Conservation (phyloP, 2,329 filamentous ascomycete species). For the Diaporthe vaccinii region DNA sequence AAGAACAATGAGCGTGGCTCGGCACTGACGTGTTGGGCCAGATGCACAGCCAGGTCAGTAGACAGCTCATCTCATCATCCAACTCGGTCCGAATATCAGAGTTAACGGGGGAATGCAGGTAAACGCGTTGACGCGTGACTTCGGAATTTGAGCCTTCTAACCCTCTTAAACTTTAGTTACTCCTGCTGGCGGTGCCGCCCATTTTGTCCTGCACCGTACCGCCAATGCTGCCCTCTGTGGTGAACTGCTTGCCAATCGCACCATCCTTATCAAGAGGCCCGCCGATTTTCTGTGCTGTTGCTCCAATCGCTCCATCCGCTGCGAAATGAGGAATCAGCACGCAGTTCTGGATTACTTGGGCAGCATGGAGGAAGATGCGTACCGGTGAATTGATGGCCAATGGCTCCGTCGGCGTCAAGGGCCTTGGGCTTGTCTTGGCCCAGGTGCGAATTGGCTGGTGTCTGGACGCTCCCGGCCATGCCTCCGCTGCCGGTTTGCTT, state of each 20-base stretch:
- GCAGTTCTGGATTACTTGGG: neutral
- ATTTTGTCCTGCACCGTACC: conserved; percentile 63
- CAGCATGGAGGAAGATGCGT: neutral
- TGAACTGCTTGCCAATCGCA: conserved; percentile 68
- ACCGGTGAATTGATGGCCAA: conserved; percentile 70
- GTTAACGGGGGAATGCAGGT: too few relatives aligned
- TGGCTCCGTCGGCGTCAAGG: conserved; percentile 63
- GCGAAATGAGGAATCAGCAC: neutral
- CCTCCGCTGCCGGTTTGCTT: conserved; percentile 38
- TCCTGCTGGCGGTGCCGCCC: conserved; percentile 53
- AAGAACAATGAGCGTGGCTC: too few relatives aligned
- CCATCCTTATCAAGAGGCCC: conserved; percentile 65
- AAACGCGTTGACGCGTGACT: too few relatives aligned
- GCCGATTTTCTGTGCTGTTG: conserved; percentile 63
- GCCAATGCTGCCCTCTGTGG: conserved; percentile 64
- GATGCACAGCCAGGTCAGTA: too few relatives aligned
- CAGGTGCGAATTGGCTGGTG: conserved; percentile 45
- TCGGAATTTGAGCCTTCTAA: neutral
- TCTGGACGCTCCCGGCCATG: conserved; percentile 40
- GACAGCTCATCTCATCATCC: too few relatives aligned
- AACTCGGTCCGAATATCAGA: too few relatives aligned
- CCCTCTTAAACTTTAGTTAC: neutral
- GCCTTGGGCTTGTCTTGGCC: conserved; percentile 52
- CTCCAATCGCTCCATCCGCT: conserved; percentile 64
- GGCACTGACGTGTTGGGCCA: too few relatives aligned